These are phyloP conservation scores for Allium cepa DNA, from an alignment of 106 monocot species.

Conservation along the genomic window DNA sequence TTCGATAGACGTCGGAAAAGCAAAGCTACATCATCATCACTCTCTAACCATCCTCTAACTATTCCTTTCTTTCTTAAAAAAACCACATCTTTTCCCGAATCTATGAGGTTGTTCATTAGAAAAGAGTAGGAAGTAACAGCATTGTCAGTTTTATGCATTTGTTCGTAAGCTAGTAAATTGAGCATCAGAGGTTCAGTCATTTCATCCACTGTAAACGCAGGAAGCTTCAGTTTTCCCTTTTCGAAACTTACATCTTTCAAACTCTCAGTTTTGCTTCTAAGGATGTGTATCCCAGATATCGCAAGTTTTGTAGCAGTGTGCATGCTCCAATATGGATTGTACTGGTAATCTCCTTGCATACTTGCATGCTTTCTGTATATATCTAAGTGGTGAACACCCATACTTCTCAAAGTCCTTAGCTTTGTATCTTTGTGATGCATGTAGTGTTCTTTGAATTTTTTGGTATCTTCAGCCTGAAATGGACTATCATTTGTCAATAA, in stretches of 20 bases:
- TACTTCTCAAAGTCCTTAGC: not conserved
- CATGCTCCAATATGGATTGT: not conserved
- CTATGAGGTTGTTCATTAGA: slow-evolving; percentile 28
- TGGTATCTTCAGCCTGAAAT: not conserved
- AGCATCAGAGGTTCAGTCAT: slow-evolving; percentile 1
- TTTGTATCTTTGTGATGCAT: not conserved
- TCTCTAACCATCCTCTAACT: slow-evolving; percentile 9
- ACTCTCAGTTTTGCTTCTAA: not conserved
- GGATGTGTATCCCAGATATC: not conserved
- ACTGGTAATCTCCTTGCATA: not conserved
- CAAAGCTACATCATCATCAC: slow-evolving; percentile 10
- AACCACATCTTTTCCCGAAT: slow-evolving; percentile 10
- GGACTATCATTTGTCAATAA: not conserved
- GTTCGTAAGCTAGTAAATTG: not conserved
- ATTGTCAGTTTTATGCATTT: not conserved
- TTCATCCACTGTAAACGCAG: not conserved
- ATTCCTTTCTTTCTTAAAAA: slow-evolving; percentile 19
- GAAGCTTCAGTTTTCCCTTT: not conserved
- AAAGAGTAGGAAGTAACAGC: slow-evolving; percentile 9
- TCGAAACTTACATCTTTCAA: not conserved
- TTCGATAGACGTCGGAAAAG: slow-evolving; percentile 16
- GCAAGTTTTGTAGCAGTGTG: not conserved
- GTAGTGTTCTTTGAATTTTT: not conserved
- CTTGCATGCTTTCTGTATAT: not conserved
- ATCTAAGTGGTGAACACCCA: slow-evolving; percentile 3